A percentile compares a stretch with the other conserved stretches of the same genome.
These are phyloP conservation scores for Kwoniella sp. DNA, from an alignment of 768 basidiomycete species.

Conservation along the genomic window DNA sequence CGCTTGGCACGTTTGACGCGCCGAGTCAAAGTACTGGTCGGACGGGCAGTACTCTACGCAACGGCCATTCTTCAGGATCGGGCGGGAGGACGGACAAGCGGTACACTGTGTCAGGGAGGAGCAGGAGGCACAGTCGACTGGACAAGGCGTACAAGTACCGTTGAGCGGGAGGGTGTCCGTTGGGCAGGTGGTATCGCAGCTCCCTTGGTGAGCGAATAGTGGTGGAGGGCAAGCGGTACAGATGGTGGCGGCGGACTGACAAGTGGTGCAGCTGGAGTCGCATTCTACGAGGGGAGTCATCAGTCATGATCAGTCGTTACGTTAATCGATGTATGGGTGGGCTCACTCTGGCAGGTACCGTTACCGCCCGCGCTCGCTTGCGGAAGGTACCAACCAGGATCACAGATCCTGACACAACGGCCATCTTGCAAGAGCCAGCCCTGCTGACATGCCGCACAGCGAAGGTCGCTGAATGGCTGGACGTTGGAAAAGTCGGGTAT, in stretches of 20 bases:
- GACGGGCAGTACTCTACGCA: constrained; percentile 35
- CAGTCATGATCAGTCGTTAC: constrained; percentile 1
- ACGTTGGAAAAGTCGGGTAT: constrained; percentile 40
- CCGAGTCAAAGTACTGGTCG: constrained; percentile 30
- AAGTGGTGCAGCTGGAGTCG: constrained; percentile 35
- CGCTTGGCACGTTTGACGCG: constrained; percentile 23
- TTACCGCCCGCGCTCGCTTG: constrained; percentile 23
- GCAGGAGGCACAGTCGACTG: constrained; percentile 40
- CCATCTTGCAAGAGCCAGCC: constrained; percentile 42
- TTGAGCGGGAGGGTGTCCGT: constrained; percentile 22
- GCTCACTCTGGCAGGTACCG: constrained; percentile 47
- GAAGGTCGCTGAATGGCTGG: constrained; percentile 10
- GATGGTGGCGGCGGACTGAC: constrained; percentile 29
- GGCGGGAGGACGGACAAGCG: constrained; percentile 29
- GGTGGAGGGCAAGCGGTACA: constrained; percentile 36
- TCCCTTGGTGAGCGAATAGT: constrained; percentile 27
- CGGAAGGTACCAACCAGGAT: constrained; percentile 34
- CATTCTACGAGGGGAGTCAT: constrained; percentile 24
- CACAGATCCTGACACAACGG: constrained; percentile 33
- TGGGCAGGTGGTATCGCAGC: constrained; percentile 34
- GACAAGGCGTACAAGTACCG: constrained; percentile 38
- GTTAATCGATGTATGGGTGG: not conserved
- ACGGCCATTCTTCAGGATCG: constrained; percentile 32
- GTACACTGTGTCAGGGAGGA: constrained; percentile 25
- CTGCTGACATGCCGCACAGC: constrained; percentile 41